phyloP scores from a whole-genome alignment of 2,329 filamentous ascomycete species.

The Trichophyton mentagrophytes region DNA sequence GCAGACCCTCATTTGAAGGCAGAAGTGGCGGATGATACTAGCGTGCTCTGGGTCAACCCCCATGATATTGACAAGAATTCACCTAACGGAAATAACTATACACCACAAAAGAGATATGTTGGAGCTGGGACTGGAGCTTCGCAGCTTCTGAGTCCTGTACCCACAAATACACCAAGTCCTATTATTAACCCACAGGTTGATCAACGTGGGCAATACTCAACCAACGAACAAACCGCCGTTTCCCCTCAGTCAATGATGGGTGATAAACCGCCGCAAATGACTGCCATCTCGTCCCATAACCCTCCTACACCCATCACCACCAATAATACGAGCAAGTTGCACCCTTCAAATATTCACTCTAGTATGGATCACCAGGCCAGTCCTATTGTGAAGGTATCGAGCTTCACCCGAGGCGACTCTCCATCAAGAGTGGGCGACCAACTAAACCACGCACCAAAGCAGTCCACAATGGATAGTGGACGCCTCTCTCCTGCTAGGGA shows the following conservation, averaged over 20 bases:
- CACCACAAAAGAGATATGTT: background rate
- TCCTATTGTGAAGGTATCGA: constrained; percentile 35
- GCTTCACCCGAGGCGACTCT: constrained; percentile 32
- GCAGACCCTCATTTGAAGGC: background rate
- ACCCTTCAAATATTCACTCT: constrained; percentile 14
- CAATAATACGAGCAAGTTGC: constrained; percentile 17
- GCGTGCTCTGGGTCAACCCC: constrained; percentile 7
- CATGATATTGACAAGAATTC: constrained; percentile 3
- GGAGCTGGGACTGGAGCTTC: constrained; percentile 12
- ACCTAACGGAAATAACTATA: background rate
- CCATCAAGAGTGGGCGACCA: constrained; percentile 23
- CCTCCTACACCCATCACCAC: constrained; percentile 18
- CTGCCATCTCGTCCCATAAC: constrained; percentile 7
- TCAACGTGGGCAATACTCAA: background rate
- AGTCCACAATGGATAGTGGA: background rate
- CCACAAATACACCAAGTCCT: constrained; percentile 22
- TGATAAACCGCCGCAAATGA: constrained; percentile 8
- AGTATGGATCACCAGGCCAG: constrained; percentile 24
- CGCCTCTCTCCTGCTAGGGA: constrained; percentile 24
- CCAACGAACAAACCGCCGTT: background rate
- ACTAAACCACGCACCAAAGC: background rate
- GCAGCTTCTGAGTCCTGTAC: constrained; percentile 24
- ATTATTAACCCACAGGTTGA: constrained; percentile 16
- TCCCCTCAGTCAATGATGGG: constrained; percentile 5
- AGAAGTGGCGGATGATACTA: background rate